Conservation (phyloP, 169 alveolate species). For the Cyclospora cayetanensis region DNA sequence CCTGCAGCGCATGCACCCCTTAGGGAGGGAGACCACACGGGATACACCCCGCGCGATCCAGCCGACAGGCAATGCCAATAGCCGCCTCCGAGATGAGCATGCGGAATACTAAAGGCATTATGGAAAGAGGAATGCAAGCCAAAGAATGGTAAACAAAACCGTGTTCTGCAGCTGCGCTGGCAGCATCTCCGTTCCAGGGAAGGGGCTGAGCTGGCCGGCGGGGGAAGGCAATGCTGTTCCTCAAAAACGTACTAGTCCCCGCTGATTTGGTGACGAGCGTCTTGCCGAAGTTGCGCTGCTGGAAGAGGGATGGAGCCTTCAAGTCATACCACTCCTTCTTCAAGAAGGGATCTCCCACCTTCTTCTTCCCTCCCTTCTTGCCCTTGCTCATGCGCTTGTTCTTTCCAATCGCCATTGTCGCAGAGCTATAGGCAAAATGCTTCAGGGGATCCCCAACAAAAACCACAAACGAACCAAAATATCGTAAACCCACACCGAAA, state of each 20-base stretch:
- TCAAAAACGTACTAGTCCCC: constrained; percentile 93
- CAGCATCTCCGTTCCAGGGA: too few relatives aligned
- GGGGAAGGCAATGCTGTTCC: too few relatives aligned
- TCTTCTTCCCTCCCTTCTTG: constrained; percentile 97
- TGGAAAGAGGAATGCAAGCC: too few relatives aligned
- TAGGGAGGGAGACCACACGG: too few relatives aligned
- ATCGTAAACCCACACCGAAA: neutral
- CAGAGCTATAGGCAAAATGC: constrained; percentile 37
- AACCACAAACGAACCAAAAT: neutral
- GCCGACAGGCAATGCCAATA: too few relatives aligned
- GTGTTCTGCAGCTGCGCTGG: too few relatives aligned
- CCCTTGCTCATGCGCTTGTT: constrained; percentile 96
- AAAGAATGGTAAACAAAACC: too few relatives aligned
- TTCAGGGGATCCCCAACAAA: constrained; percentile 25
- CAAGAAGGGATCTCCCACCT: constrained; percentile 95
- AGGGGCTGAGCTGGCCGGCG: too few relatives aligned
- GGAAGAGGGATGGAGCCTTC: constrained; percentile 95
- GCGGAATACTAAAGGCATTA: too few relatives aligned
- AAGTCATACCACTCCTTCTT: constrained; percentile 97
- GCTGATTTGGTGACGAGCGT: constrained; percentile 95
- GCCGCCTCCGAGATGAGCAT: too few relatives aligned
- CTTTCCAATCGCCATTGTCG: constrained; percentile 96
- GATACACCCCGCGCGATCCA: too few relatives aligned
- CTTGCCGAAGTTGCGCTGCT: constrained; percentile 93
- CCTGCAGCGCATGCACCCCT: too few relatives aligned